Conservation (phyloP, 768 basidiomycete species). For the Phaeotremella skinneri region DNA sequence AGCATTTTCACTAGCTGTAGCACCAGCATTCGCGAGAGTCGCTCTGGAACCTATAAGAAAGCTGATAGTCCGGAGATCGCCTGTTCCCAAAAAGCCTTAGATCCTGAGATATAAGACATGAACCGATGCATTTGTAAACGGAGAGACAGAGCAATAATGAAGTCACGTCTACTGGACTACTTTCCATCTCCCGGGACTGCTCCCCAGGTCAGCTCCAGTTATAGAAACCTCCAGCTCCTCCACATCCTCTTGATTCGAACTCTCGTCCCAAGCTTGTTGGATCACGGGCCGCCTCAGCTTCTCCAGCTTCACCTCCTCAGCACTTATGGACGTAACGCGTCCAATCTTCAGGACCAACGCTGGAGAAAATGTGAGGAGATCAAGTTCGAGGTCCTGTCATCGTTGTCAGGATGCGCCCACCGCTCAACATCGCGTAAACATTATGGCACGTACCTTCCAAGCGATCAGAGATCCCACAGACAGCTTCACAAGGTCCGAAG, state of each 20-base stretch:
- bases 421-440: background rate
- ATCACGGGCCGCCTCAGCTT: background rate
- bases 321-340: background rate
- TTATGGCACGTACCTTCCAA: conserved; percentile 30
- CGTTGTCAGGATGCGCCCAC: background rate
- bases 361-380: conserved; percentile 36
- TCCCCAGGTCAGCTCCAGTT: background rate
- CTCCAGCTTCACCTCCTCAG: conserved; percentile 5
- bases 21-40: conserved; percentile 68
- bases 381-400: conserved; percentile 35
- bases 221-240: background rate
- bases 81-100: background rate
- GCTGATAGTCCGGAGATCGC: conserved; percentile 17
- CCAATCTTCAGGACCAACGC: conserved; percentile 27
- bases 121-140: background rate
- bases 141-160: no score
- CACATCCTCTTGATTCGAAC: conserved; percentile 2
- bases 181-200: background rate
- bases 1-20: conserved; percentile 67
- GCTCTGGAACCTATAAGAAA: conserved; percentile 64
- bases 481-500: background rate
- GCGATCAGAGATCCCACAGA: conserved; percentile 18
- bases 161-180: background rate
- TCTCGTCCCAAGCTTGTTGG: background rate
- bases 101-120: background rate